These are phyloP conservation scores for Chimonanthus salicifolius DNA, from an alignment of 164 flowering plant species.

Conservation along the genomic window DNA sequence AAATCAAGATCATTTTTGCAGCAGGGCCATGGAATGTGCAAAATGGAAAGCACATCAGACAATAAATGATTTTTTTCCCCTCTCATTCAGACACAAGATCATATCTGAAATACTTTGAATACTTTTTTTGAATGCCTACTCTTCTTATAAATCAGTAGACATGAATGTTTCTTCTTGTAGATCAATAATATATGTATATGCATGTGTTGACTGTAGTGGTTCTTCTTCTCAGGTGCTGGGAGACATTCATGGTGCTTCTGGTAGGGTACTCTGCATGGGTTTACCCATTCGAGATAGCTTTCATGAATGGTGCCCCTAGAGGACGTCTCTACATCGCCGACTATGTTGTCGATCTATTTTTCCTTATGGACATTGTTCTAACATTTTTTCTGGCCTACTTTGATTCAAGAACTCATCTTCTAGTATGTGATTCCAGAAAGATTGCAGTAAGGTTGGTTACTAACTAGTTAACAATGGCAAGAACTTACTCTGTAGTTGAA, in stretches of 20 bases:
- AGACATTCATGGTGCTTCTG: slow-evolving; percentile 60
- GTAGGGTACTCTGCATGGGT: slow-evolving; percentile 81
- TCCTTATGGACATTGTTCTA: slow-evolving; percentile 57
- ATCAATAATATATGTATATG: too few species aligned
- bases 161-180: background rate
- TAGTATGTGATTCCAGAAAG: slow-evolving; percentile 50
- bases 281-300: slow-evolving; percentile 75
- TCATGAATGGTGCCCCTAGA: slow-evolving; percentile 35
- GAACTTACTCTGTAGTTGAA: background rate
- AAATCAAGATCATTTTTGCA: too few species aligned
- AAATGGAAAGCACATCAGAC: too few species aligned
- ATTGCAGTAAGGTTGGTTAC: slow-evolving; percentile 60
- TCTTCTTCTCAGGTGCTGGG: slow-evolving; percentile 67
- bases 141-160: background rate
- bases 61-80: too few species aligned
- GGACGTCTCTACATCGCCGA: slow-evolving; percentile 50
- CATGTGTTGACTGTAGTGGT: background rate
- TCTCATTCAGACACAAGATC: too few species aligned
- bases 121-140: too few species aligned
- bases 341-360: slow-evolving; percentile 61
- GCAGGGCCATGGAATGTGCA: too few species aligned
- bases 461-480: background rate
- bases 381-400: slow-evolving; percentile 84
- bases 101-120: background rate
- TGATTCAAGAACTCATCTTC: slow-evolving; percentile 58